Evolutionary conservation across 495 filamentous ascomycete species (phyloP), one percentile per base, ranked within the genome.

Genomic region (Stereocaulon alpinum): DNA sequence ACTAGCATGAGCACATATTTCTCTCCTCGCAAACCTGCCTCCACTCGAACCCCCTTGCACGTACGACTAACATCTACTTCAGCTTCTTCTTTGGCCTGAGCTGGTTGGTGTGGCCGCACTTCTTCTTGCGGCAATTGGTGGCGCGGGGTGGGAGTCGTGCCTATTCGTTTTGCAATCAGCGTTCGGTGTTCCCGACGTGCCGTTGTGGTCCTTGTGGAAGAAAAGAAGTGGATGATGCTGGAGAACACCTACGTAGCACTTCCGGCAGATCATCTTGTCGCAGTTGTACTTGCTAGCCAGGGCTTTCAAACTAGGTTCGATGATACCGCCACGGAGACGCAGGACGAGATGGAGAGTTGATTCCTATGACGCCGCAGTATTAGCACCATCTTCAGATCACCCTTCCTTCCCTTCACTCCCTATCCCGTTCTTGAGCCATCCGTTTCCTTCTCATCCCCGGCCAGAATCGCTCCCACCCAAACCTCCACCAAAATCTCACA

Each of bases 61-160:
- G 67, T 69, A 68, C 68, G 63, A 73, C 73, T 74, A 71, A 71
- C 75, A 71, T 80, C 72, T 91, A 98, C 82, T 98, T 98, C 69
- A 98, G 84, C 91, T 98, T 98, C 91, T 98, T 98, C 92, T 98
- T 98, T 73, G 93, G 93, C 79, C 94, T 89, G 71, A 98, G 86
- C 84, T 98, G 93, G 87, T 97, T 97, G 81, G 82, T 91, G 83
- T 98, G 93, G 62, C 93, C 93, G 78, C 93, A 98, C 86, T 98
- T 97, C 81, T 88, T 89, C 89, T 98, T 97, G 69, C 94, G 84
- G 88, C 93, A 96, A 84, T 98, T 98, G 80, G 92, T 96, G 65
- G 93, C 93, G 80, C 93, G 87, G 63, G 93, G 93, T 66, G 93
- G 93, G 59, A 98, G 90, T 78, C 93, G 93, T 67, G 93, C 91